Percentiles rank a stretch among this genome's conserved stretches.
Evolutionary conservation across 495 filamentous ascomycete species (phyloP).

Genomic region (Pseudoneurospora amorphoporcata): DNA sequence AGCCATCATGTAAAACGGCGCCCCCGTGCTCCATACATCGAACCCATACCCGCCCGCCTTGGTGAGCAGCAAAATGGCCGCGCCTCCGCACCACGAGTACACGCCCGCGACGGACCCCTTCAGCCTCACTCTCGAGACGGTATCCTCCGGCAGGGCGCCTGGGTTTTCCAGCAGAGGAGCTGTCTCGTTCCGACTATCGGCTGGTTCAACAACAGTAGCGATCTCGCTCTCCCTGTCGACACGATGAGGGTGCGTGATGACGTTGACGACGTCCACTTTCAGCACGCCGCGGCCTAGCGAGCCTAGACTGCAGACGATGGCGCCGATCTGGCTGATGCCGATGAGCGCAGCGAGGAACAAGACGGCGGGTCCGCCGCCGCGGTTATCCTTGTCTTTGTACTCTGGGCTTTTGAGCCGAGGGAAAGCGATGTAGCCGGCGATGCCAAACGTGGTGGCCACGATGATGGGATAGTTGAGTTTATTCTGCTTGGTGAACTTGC

Average conservation of each 20-base stretch:
- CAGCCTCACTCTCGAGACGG: conserved; percentile 43
- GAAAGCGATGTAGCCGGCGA: conserved; percentile 67
- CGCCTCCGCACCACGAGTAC: conserved; percentile 85
- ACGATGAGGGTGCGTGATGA: conserved; percentile 1
- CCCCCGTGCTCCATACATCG: conserved; percentile 54
- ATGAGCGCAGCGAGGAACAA: conserved; percentile 71
- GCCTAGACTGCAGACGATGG: conserved; percentile 86
- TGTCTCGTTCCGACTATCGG: conserved; percentile 11
- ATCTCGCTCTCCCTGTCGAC: conserved; percentile 5
- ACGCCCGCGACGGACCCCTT: conserved; percentile 93
- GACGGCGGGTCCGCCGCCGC: conserved; percentile 52
- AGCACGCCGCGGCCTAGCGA: conserved; percentile 73
- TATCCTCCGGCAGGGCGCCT: conserved; percentile 10
- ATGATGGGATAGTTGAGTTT: conserved; percentile 65
- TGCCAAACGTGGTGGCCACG: conserved; percentile 56
- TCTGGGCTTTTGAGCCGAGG: conserved; percentile 61
- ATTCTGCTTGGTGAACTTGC: conserved; percentile 45
- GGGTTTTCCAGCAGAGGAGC: conserved; percentile 23
- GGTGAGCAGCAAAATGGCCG: conserved; percentile 80
- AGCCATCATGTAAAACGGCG: conserved; percentile 90
- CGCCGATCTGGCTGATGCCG: conserved; percentile 86
- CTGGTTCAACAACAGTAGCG: conserved; percentile 20
- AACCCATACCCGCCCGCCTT: conserved; percentile 86
- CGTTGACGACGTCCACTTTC: conserved; percentile 33
- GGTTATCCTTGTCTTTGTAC: conserved; percentile 42